Conservation (phyloP, 352 stramenopile species). For the Phytophthora citricola region DNA sequence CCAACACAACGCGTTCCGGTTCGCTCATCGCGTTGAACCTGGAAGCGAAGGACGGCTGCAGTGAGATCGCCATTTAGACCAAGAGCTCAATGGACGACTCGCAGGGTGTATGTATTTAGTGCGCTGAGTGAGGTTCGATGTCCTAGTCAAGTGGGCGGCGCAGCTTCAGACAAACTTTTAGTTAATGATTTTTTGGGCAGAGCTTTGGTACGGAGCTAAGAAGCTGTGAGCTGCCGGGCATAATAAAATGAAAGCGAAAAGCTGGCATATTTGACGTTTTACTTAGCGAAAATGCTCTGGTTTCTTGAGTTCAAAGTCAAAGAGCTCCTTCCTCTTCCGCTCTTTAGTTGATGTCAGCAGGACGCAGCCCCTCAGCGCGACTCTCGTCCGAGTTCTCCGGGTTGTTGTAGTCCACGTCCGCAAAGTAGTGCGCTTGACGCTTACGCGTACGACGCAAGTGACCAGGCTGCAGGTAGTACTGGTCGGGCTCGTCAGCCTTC, state of each 20-base stretch:
- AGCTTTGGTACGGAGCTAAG: not conserved
- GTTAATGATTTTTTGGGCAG: conserved; percentile 25
- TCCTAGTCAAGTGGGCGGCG: conserved; percentile 19
- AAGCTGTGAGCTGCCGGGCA: conserved; percentile 18
- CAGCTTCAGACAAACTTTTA: conserved; percentile 21
- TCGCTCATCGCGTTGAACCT: conserved; percentile 50
- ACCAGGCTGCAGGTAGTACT: conserved; percentile 85
- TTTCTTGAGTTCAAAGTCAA: not conserved
- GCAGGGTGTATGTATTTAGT: conserved; percentile 41
- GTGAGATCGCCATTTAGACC: conserved; percentile 46
- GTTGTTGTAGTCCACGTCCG: conserved; percentile 89
- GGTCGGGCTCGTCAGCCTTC: conserved; percentile 67
- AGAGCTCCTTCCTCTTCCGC: not conserved
- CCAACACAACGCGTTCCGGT: conserved; percentile 30
- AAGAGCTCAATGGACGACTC: conserved; percentile 1
- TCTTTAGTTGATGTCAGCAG: conserved; percentile 68
- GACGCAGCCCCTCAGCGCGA: conserved; percentile 61
- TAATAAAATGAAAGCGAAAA: conserved; percentile 41
- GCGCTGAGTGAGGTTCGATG: conserved; percentile 19
- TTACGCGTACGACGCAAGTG: conserved; percentile 78
- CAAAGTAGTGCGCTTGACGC: conserved; percentile 65
- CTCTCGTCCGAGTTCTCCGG: conserved; percentile 47
- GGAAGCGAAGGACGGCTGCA: conserved; percentile 40
- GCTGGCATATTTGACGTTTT: conserved; percentile 28
- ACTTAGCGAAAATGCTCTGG: too few species aligned